Conservation (phyloP, 75 land plant genomes). For the Picea sitchensis region DNA sequence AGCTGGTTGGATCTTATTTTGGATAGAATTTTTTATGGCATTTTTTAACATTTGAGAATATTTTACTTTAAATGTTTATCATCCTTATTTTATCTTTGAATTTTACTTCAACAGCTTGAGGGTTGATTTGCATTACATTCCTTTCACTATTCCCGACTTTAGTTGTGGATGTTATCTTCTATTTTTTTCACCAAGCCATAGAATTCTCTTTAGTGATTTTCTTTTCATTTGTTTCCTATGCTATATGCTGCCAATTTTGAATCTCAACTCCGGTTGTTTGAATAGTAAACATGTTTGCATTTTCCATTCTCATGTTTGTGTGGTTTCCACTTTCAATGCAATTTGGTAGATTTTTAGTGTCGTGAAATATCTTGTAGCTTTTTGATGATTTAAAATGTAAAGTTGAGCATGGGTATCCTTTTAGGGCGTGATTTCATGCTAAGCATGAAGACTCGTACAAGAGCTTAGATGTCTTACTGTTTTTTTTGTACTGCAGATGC, state of each 20-base stretch:
- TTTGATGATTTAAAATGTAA: background rate
- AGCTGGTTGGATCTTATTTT: background rate
- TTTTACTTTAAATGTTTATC: background rate
- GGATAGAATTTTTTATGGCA: background rate
- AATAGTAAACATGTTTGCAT: background rate
- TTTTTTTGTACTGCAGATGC: conserved; percentile 59
- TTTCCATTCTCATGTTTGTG: background rate
- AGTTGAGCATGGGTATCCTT: background rate
- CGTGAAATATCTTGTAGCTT: background rate
- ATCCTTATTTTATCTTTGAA: background rate
- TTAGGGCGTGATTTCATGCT: background rate
- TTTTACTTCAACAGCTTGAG: background rate
- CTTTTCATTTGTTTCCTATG: background rate
- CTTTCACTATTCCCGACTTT: background rate
- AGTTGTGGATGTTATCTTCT: background rate
- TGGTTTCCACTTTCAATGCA: background rate
- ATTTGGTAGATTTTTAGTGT: background rate
- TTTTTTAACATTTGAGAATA: background rate
- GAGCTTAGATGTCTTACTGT: background rate
- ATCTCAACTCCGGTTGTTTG: background rate
- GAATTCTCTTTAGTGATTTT: background rate
- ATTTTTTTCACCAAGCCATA: background rate
- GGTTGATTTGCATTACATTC: background rate
- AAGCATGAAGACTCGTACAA: background rate
- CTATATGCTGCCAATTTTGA: background rate